Base-by-base conservation (phyloP, 352 stramenopile genomes). In the Phytophthora foliorum region DNA sequence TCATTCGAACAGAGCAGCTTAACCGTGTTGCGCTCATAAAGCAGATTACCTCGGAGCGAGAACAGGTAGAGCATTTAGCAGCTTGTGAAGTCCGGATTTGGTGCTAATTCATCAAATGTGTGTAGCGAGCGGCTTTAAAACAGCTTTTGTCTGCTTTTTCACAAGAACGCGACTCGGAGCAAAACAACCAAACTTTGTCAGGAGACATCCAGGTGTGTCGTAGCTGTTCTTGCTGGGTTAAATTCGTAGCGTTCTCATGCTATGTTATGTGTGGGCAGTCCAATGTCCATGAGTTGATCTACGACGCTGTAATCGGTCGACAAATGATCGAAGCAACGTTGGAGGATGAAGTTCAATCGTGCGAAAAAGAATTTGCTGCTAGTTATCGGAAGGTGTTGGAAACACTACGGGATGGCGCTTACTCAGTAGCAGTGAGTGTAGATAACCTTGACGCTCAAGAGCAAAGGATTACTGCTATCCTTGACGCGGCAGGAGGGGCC, bases 241-340 rank as follows among this genome's bases (percentile, higher is more conserved):
- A 29, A 6, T 31, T n/a, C 16, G 22, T 45, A 21, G 5, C 29
- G 8, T 29, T 25, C 51, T 77, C 27, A 49, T 27, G 16, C 14
- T 45, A 24, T 62, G 24, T 17, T 5, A 59, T 27, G 8, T 44
- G 48, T 42, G n/a, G 39, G 21, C 27, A 86, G 76, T 38, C 29
- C 4, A 67, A 78, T 36, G 63, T 79, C 6, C 75, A 84, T 41
- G 56, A 82, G 29, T 49, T 94, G 21, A 80, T 94, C 16, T 88
- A 91, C 21, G 86, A 94, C 27, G 80, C 84, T 13, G 73, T 94
- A 6, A 86, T 94, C 14, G 86, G 86, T 0, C 77, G 88, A 22
- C 71, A 94, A 67, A 83, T 92, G 69, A 72, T 94, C 8, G 77
- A 87, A 45, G 64, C 78, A 2, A 74, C 86, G 1, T 52, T 94